phyloP scores from a whole-genome alignment of 1,139 yeast species.

The Hansenula lynferdii region DNA sequence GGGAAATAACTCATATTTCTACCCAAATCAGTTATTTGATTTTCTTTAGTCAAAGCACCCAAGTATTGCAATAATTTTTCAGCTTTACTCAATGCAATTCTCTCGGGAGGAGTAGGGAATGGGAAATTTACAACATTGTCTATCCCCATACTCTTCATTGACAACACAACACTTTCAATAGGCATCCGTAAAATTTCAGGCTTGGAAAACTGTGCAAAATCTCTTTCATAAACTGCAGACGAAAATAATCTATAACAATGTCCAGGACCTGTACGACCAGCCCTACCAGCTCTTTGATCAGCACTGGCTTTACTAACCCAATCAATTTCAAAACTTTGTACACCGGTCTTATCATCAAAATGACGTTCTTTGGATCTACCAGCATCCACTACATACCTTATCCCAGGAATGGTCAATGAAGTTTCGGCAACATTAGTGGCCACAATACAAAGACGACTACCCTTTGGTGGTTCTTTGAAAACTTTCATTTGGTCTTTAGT shows the following conservation, averaged over 20 bases:
- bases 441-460: conserved; percentile 83
- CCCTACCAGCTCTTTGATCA: conserved; percentile 95
- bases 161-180: conserved; percentile 87
- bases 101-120: conserved; percentile 92
- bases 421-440: conserved; percentile 99
- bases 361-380: conserved; percentile 91
- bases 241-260: conserved; percentile 92
- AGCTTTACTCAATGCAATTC: conserved; percentile 55
- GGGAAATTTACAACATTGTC: conserved; percentile 90
- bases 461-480: conserved; percentile 79
- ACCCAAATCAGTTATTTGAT: conserved; percentile 70
- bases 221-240: conserved; percentile 91
- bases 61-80: conserved; percentile 62
- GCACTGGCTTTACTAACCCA: conserved; percentile 98
- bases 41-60: conserved; percentile 67
- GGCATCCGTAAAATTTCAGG: conserved; percentile 97
- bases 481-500: conserved; percentile 94
- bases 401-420: conserved; percentile 93
- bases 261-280: conserved; percentile 99
- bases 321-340: conserved; percentile 85
- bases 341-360: conserved; percentile 79
- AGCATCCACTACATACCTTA: conserved; percentile 91
- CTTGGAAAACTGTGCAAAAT: conserved; percentile 71
- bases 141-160: conserved; percentile 97
- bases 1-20: conserved; percentile 88